Conservation (phyloP, 495 filamentous ascomycete genomes). For the Melanomma pulvis-pyrius region DNA sequence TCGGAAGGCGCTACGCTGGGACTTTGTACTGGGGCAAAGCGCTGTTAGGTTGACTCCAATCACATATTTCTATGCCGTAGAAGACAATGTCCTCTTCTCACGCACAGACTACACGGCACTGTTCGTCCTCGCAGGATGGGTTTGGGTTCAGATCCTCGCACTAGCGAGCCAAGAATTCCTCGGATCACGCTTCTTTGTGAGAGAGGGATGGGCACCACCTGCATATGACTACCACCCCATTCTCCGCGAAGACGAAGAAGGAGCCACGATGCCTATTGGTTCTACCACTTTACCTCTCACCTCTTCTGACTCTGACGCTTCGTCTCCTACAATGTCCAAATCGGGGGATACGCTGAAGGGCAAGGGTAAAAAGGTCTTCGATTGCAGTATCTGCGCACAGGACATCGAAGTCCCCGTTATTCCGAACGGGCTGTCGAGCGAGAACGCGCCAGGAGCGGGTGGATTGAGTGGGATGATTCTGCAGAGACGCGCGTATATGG, state of each 20-base stretch:
- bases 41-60: constrained; percentile 75
- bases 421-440: constrained; percentile 52
- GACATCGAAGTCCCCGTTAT: constrained; percentile 85
- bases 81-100: constrained; percentile 79
- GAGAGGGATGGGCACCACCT: constrained; percentile 69
- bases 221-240: constrained; percentile 96
- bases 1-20: constrained; percentile 82
- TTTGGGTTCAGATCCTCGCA: constrained; percentile 88
- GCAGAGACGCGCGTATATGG: constrained; percentile 85
- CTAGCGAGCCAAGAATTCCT: constrained; percentile 78
- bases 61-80: constrained; percentile 74
- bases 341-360: constrained; percentile 42
- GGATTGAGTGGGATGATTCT: constrained; percentile 70
- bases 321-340: constrained; percentile 42
- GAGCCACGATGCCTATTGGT: constrained; percentile 69
- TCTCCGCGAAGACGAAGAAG: constrained; percentile 83
- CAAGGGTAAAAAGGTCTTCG: constrained; percentile 66
- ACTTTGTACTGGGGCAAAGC: constrained; percentile 84
- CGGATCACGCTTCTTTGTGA: constrained; percentile 80
- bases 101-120: constrained; percentile 67
- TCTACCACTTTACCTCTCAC: constrained; percentile 49
- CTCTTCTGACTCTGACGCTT: constrained; percentile 23
- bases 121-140: constrained; percentile 69
- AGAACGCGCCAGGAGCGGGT: constrained; percentile 50
- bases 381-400: constrained; percentile 95